Percentiles rank a stretch among this genome's conserved stretches.
These are phyloP conservation scores for Xylaria digitata DNA, from an alignment of 2,329 filamentous ascomycete species.

Conservation along the genomic window DNA sequence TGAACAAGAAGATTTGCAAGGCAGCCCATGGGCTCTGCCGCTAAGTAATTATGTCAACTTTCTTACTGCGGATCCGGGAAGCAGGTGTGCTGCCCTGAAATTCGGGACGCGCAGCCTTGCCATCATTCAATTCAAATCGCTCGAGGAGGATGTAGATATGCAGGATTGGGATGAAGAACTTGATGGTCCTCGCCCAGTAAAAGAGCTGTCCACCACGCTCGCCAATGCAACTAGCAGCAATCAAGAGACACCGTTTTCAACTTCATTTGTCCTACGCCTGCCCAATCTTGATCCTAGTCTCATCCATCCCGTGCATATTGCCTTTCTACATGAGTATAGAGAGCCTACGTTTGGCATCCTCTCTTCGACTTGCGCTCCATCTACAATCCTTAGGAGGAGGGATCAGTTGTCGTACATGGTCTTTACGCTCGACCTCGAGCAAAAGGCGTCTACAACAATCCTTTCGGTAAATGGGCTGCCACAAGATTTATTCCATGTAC, in stretches of 20 bases:
- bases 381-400: slow-evolving; percentile 82
- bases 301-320: slow-evolving; percentile 88
- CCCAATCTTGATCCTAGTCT: slow-evolving; percentile 88
- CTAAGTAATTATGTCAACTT: slow-evolving; percentile 82
- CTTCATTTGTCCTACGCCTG: slow-evolving; percentile 93
- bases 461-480: slow-evolving; percentile 87
- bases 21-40: slow-evolving; percentile 82
- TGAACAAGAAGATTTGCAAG: slow-evolving; percentile 89
- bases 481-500: slow-evolving; percentile 84
- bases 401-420: slow-evolving; percentile 92
- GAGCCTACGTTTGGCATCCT: slow-evolving; percentile 97
- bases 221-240: slow-evolving; percentile 59
- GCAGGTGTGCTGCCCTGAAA: slow-evolving; percentile 92
- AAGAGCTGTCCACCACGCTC: slow-evolving; percentile 56
- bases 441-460: slow-evolving; percentile 91
- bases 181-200: slow-evolving; percentile 72
- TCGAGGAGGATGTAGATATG: slow-evolving; percentile 88
- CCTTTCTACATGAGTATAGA: slow-evolving; percentile 95
- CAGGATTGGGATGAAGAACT: slow-evolving; percentile 89
- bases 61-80: slow-evolving; percentile 88
- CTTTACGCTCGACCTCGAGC: slow-evolving; percentile 93
- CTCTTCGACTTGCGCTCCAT: slow-evolving; percentile 78
- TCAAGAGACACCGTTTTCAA: slow-evolving; percentile 80
- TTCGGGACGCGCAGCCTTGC: slow-evolving; percentile 91
- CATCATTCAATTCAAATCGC: slow-evolving; percentile 90